Percentiles rank a stretch among this genome's conserved stretches.
These are phyloP conservation scores for Xylariaceae sp. DNA, from an alignment of 2,329 filamentous ascomycete genomes.

Conservation along the genomic window DNA sequence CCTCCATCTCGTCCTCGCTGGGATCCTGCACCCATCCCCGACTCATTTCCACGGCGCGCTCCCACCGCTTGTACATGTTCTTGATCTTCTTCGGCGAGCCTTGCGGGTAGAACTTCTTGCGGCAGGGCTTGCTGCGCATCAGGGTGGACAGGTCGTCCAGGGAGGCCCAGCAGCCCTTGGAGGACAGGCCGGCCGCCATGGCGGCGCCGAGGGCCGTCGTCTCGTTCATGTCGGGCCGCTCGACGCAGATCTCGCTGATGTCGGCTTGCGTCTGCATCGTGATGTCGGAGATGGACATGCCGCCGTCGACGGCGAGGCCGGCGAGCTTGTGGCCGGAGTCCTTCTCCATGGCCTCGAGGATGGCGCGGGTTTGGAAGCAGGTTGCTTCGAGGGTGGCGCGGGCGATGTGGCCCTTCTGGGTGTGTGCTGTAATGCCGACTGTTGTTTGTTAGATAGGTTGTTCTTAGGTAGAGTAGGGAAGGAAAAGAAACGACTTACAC, in stretches of 20 bases:
- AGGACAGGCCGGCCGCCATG: conserved; percentile 79
- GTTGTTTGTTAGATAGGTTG: conserved; percentile 22
- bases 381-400: conserved; percentile 86
- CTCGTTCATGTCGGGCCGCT: conserved; percentile 83
- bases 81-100: conserved; percentile 43
- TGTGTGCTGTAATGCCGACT: conserved; percentile 82
- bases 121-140: conserved; percentile 57
- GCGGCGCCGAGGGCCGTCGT: conserved; percentile 84
- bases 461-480: neutral
- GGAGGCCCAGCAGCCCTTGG: conserved; percentile 67
- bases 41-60: conserved; percentile 55
- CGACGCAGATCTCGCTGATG: conserved; percentile 74
- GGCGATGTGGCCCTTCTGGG: conserved; percentile 78
- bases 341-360: conserved; percentile 84
- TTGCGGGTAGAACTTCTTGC: conserved; percentile 64
- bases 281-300: conserved; percentile 81
- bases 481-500: conserved; percentile 45
- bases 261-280: conserved; percentile 92
- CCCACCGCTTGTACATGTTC: conserved; percentile 49
- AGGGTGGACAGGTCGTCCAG: conserved; percentile 69
- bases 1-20: conserved; percentile 22
- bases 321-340: conserved; percentile 73
- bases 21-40: conserved; percentile 45
- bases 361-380: conserved; percentile 88
- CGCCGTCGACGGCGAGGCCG: conserved; percentile 77